Percentiles rank a stretch among this genome's conserved stretches.
Conservation (phyloP, 2,329 filamentous ascomycete species). For the Aciculosporium take region DNA sequence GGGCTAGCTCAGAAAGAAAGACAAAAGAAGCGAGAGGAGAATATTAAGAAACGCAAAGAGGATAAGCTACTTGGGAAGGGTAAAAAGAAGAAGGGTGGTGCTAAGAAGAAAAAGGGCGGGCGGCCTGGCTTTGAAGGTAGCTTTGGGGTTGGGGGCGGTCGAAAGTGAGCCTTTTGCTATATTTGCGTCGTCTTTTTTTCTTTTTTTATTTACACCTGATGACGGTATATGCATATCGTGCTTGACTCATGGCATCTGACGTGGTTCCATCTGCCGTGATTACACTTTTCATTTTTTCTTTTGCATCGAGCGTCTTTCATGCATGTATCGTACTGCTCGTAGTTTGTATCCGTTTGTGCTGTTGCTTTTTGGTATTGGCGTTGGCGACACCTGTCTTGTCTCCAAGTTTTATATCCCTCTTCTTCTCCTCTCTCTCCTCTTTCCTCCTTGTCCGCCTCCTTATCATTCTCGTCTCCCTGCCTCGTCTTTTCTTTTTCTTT, state of each 20-base stretch:
- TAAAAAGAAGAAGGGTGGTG: conserved; percentile 41
- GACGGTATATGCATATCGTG: background rate
- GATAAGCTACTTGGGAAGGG: conserved; percentile 50
- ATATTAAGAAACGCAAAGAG: conserved; percentile 59
- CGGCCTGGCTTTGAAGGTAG: conserved; percentile 56
- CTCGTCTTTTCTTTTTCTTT: too few relatives aligned
- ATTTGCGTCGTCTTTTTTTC: background rate
- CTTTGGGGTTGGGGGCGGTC: conserved; percentile 42
- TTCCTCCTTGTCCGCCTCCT: too few relatives aligned
- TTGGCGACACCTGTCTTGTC: background rate
- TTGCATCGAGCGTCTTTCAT: background rate
- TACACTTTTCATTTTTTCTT: background rate
- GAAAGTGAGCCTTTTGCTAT: conserved; percentile 22
- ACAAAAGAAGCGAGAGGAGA: conserved; percentile 71
- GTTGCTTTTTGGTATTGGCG: conserved; percentile 4
- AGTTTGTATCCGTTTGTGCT: background rate
- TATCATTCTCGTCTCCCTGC: too few relatives aligned
- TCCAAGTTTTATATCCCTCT: background rate
- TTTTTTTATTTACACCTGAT: background rate
- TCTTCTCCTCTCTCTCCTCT: background rate
- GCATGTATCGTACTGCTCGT: background rate
- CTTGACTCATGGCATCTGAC: background rate
- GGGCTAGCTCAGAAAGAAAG: conserved; percentile 62
- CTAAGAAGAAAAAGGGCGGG: conserved; percentile 33
- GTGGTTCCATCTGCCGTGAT: background rate